Conservation (phyloP, 129 eudicot species). For the Arctium lappa region DNA sequence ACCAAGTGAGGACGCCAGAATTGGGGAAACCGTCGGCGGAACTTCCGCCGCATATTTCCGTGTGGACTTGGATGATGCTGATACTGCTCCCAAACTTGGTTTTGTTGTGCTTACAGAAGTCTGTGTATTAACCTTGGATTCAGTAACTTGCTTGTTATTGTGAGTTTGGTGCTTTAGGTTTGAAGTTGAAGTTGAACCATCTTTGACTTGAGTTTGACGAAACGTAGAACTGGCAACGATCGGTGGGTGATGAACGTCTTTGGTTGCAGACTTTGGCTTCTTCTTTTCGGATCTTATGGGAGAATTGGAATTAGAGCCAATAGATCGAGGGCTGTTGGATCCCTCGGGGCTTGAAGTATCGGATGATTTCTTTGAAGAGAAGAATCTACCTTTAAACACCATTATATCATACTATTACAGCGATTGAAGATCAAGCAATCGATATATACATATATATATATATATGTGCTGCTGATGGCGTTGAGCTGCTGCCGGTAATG, state of each 20-base stretch:
- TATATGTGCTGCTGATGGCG: not conserved
- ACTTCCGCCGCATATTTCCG: conserved; percentile 31
- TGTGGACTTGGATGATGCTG: conserved; percentile 26
- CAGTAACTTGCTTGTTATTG: conserved; percentile 26
- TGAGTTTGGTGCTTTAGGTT: not conserved
- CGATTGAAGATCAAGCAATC: not conserved
- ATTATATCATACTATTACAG: not conserved
- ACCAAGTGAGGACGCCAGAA: conserved; percentile 84
- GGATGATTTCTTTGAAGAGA: conserved; percentile 74
- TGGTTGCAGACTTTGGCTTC: conserved; percentile 46
- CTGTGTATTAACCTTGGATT: conserved; percentile 10
- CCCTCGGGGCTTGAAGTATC: conserved; percentile 87
- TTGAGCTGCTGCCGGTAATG: not conserved
- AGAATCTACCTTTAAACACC: conserved; percentile 97
- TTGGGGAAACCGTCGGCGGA: conserved; percentile 61
- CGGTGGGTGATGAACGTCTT: conserved; percentile 34
- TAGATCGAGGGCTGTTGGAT: conserved; percentile 83
- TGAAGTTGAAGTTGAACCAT: conserved; percentile 18
- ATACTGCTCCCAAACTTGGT: conserved; percentile 9
- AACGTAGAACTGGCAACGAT: conserved; percentile 18
- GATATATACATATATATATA: not conserved
- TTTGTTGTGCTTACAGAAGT: conserved; percentile 10
- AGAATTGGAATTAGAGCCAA: conserved; percentile 66
- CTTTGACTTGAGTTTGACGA: conserved; percentile 39
- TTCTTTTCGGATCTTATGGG: conserved; percentile 72